These are phyloP conservation scores for Penicillium capsulatum DNA, from an alignment of 2,329 filamentous ascomycete genomes.

Conservation along the genomic window DNA sequence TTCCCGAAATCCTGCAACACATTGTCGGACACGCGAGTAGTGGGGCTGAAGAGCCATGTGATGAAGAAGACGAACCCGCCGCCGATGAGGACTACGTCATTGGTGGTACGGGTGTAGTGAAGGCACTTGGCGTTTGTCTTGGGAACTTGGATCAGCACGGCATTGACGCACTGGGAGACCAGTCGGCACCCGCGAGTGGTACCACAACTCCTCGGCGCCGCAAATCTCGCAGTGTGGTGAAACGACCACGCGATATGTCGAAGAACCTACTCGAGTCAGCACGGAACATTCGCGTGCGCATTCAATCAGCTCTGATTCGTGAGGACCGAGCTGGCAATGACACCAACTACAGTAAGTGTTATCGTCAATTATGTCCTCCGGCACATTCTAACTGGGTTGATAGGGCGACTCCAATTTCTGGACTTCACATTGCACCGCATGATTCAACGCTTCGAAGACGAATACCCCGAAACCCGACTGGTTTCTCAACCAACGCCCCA, in stretches of 20 bases:
- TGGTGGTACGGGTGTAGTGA: conserved; percentile 89
- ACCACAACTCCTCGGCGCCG: conserved; percentile 52
- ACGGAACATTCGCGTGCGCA: conserved; percentile 75
- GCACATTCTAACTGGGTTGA: conserved; percentile 25
- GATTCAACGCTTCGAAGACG: conserved; percentile 92
- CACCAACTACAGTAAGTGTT: conserved; percentile 66
- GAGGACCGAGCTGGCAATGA: conserved; percentile 69
- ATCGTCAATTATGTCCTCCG: neutral
- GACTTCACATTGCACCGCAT: conserved; percentile 84
- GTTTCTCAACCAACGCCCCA: conserved; percentile 21
- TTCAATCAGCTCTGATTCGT: conserved; percentile 78
- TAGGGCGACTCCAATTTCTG: conserved; percentile 75
- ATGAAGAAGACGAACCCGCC: conserved; percentile 63
- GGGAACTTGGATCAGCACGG: conserved; percentile 67
- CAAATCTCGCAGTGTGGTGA: conserved; percentile 48
- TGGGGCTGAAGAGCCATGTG: conserved; percentile 47
- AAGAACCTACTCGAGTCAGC: conserved; percentile 84
- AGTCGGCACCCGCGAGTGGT: conserved; percentile 47
- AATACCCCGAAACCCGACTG: conserved; percentile 82
- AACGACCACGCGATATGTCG: conserved; percentile 85
- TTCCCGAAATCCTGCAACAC: conserved; percentile 82
- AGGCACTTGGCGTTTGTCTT: conserved; percentile 85
- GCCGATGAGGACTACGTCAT: conserved; percentile 95
- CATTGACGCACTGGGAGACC: conserved; percentile 30
- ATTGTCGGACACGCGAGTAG: conserved; percentile 65